Evolutionary conservation across 306 rosid species (phyloP), one percentile per base, ranked within the genome.

Genomic region (Oxytropis ochrocephala): DNA sequence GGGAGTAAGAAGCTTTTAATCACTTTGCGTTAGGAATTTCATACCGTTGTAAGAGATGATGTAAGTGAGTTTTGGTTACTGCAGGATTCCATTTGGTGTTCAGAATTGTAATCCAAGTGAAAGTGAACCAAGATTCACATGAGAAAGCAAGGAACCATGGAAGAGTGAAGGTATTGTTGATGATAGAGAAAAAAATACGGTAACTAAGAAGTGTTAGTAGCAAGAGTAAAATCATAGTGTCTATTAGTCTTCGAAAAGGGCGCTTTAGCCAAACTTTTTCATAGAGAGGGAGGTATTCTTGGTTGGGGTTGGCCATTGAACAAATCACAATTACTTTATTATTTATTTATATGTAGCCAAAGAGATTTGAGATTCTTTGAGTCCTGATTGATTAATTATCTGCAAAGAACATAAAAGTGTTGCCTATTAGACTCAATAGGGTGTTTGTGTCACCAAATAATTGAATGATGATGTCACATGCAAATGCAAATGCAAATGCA

Each of bases 71-170:
- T 79, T 64, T 69, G 80, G 51, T 72, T 0, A 54, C 12, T 2
- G 78, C 76, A 16, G 89, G 92, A 11, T 59, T 84, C 90, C 90
- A 91, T 63, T 58, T 75, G 75, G 8, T 0, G 79, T 6, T 56
- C 80, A 88, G 53, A 54, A 39, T 16, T 1, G 84, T 81, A 57
- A 83, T 3, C 88, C 85, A 81, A 3, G 65, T 44, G 77, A 75
- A 66, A 32, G 89, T 41, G 81, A 91, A 91, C 82, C 82, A 86
- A 1, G 78, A 79, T 70, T 88, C 95, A 36, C 84, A 91, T 5
- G 78, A 14, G 67, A 91, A 83, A 38, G 95, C 95, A 11, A 80
- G 79, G 29, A 86, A 61, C 78, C 81, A 81, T 44, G 88, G 73
- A 58, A 67, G 35, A 35, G 80, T 83, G 60, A 78, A 79, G 67